Base-by-base conservation (phyloP, 495 filamentous ascomycete species). In the Hypoxylon subgilvum region DNA sequence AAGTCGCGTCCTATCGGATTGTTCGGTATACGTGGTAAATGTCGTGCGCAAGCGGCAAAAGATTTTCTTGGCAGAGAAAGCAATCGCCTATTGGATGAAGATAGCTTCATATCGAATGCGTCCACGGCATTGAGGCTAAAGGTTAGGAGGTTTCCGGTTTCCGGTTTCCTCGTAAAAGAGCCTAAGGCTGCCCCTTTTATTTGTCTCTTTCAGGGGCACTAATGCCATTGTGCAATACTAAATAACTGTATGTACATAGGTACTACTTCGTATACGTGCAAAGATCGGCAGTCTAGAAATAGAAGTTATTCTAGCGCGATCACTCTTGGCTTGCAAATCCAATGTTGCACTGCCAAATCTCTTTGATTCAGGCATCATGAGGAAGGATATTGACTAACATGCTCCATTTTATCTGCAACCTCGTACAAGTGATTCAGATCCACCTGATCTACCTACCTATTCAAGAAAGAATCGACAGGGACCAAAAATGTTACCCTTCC, bases 371-470 rank as follows among this genome's bases (percentile, higher is more conserved):
- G 51, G 31, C 50, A 54, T 39, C 31, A 28, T 50, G 59, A 39
- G 61, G 61, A 64, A 39, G 61, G 61, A 55, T 64, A 52, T 44
- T 54, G 48, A 63, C 38, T 22, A 46, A 52, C 52, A 57, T 58
- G 58, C 61, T 55, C 54, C 61, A 59, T 64, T 41, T 46, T 55
- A 51, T 32, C 36, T 55, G 54, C 45, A 55, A 54, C 61, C 48
- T 64, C 46, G 60, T 23, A 55, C 48, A 19, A 52, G 36, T 48
- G 43, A 12, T 38, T 48, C 18, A 54, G 43, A 32, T 52, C 52
- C 42, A 57, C 43, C 28, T 27, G 49, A 22, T 51, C 49, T 49
- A 46, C 28, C 23, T 43, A 22, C 46, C 49, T 49, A 46, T 55
- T 40, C 21, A 48, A 64, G 54, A 41, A 46, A 53, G 39, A 50